A percentile compares a stretch with the other conserved stretches of the same genome.
phyloP scores from a whole-genome alignment of 2,329 filamentous ascomycete genomes.

The Curvularia verruculosa region DNA sequence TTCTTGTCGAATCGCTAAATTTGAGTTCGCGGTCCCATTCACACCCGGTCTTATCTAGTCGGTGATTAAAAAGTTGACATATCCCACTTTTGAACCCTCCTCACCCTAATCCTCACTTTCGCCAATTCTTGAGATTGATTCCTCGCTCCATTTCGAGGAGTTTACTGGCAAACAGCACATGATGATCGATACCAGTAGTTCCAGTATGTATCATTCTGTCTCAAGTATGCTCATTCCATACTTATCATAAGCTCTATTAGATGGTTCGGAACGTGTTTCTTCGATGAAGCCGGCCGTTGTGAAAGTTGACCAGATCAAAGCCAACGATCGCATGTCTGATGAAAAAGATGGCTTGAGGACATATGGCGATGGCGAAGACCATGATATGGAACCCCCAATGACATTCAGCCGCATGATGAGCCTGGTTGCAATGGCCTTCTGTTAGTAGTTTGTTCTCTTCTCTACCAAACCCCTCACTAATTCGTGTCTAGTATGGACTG shows the following conservation, averaged over 20 bases:
- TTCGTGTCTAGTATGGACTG: constrained; percentile 58
- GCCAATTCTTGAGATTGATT: background rate
- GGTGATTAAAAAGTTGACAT: background rate
- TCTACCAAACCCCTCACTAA: background rate
- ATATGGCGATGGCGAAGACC: constrained; percentile 25
- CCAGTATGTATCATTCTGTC: background rate
- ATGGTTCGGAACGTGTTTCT: background rate
- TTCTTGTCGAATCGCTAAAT: background rate
- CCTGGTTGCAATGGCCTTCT: constrained; percentile 52
- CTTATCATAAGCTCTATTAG: background rate
- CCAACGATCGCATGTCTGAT: background rate
- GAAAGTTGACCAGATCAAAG: background rate
- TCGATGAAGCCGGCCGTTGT: background rate
- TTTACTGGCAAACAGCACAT: background rate
- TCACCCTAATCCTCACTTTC: background rate
- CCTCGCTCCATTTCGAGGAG: background rate
- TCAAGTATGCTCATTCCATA: background rate
- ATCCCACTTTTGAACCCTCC: background rate
- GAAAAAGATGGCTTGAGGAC: constrained; percentile 56
- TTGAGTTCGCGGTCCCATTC: background rate
- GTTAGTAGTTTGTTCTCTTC: constrained; percentile 1
- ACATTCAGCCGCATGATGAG: constrained; percentile 54
- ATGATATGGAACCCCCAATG: constrained; percentile 15
- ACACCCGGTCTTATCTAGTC: background rate
- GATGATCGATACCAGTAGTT: background rate